Conservation (phyloP, 768 basidiomycete species). For the Xanthoconium purpureum region DNA sequence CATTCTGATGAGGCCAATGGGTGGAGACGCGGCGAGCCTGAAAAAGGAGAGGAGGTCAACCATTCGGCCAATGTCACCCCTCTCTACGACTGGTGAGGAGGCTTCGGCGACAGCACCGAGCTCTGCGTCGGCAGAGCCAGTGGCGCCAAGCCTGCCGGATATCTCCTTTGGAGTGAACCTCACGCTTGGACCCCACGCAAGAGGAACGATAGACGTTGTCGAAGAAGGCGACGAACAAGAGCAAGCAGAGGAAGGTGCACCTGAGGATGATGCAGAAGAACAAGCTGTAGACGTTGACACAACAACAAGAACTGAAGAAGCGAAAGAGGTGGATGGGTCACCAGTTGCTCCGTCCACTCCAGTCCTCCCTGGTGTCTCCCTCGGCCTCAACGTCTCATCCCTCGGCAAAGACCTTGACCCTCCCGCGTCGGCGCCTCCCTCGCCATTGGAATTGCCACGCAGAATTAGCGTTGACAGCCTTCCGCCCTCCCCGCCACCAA, state of each 20-base stretch:
- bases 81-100: background rate
- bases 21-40: background rate
- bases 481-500: conserved; percentile 23
- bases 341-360: conserved; percentile 2
- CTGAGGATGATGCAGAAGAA: background rate
- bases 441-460: conserved; percentile 2
- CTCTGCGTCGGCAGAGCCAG: conserved; percentile 1
- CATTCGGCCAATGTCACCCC: conserved; percentile 13
- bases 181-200: conserved; percentile 14
- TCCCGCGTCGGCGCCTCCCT: background rate
- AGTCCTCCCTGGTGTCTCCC: conserved; percentile 13
- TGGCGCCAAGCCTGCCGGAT: conserved; percentile 12
- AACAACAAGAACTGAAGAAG: background rate
- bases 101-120: conserved; percentile 2
- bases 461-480: conserved; percentile 13
- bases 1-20: background rate
- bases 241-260: background rate
- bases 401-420: conserved; percentile 10
- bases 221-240: conserved; percentile 15
- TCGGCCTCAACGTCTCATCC: conserved; percentile 8
- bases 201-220: conserved; percentile 1
- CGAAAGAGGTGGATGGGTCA: background rate
- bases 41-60: conserved; percentile 19
- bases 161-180: conserved; percentile 21
- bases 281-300: background rate